These are phyloP conservation scores for Pichia nakasei DNA, from an alignment of 805 yeast genomes.

Conservation along the genomic window DNA sequence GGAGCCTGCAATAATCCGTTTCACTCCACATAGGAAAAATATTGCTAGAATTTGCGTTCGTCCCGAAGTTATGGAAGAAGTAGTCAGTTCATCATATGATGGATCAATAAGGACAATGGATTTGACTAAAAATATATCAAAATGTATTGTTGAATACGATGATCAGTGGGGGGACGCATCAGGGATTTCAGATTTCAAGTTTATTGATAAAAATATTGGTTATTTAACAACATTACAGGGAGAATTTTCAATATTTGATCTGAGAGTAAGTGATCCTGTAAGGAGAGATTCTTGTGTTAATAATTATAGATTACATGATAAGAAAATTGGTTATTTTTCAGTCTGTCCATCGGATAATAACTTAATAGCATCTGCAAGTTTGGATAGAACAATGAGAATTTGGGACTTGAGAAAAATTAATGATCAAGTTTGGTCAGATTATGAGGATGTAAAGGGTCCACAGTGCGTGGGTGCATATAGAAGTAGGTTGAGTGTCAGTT, in stretches of 20 bases:
- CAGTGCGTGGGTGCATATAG: constrained; percentile 50
- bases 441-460: constrained; percentile 38
- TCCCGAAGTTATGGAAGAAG: constrained; percentile 40
- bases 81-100: constrained; percentile 75
- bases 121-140: constrained; percentile 47
- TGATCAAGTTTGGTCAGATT: constrained; percentile 50
- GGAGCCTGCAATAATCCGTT: constrained; percentile 46
- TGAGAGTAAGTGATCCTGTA: constrained; percentile 32
- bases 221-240: constrained; percentile 78
- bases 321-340: constrained; percentile 85
- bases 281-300: constrained; percentile 23
- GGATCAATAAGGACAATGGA: constrained; percentile 76
- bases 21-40: constrained; percentile 70
- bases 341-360: constrained; percentile 59
- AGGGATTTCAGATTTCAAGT: constrained; percentile 71
- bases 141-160: constrained; percentile 50
- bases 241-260: constrained; percentile 65
- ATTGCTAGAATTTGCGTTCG: constrained; percentile 48
- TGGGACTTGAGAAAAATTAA: constrained; percentile 72
- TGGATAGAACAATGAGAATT: constrained; percentile 73
- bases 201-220: constrained; percentile 47
- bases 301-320: constrained; percentile 59
- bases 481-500: constrained; percentile 74
- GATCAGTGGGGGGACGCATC: constrained; percentile 44
- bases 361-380: constrained; percentile 78